Base-by-base conservation (phyloP, 2,329 filamentous ascomycete species). In the Balansia obtecta region DNA sequence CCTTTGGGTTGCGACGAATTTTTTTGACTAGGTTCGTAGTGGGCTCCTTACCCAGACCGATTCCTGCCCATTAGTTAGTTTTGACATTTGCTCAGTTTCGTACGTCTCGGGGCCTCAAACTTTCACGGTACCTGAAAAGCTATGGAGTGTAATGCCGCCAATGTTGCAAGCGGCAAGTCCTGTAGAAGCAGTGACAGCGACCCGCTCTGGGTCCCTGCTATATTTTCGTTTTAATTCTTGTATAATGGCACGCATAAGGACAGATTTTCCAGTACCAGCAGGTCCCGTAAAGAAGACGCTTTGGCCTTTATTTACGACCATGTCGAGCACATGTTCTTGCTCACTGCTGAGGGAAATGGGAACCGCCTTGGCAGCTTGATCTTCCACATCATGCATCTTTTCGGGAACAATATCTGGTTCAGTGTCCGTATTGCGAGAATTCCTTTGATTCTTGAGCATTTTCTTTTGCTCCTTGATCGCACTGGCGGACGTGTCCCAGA, bases 241-340 rank as follows among this genome's bases (percentile, higher is more conserved):
- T 58, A 98, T 97, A 53, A 97, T 95, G 56, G 94, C 83, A 55
- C 90, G 80, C 77, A 98, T 88, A 51, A 98, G 70, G 4, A 98
- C 91, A 1, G 93, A 98, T 72, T 98, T 98, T 66, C 93, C 93
- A 4, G 93, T 96, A 74, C 85, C 89, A 52, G 93, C 93, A 52
- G 93, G 95, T 58, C 93, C 93, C 1, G 93, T 98, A 66, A 98
- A 98, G 71, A 98, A 98, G 2, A 96, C 90, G 59, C 91, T 97
- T 65, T 89, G 85, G 52, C 79, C 79, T 55, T 86, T 72, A 20
- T 93, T 79, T 8, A 88, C 77, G 10, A 98, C 91, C 18, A 96
- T 72, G 44, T 88, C 82, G 51, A 94, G 72, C 11, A 98, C 88
- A 52, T 86, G 81, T 53, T 80, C 77, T 67, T 98, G 93, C 63